Base-by-base conservation (phyloP, 345 rosid genomes). In the Populus ilicifolia region DNA sequence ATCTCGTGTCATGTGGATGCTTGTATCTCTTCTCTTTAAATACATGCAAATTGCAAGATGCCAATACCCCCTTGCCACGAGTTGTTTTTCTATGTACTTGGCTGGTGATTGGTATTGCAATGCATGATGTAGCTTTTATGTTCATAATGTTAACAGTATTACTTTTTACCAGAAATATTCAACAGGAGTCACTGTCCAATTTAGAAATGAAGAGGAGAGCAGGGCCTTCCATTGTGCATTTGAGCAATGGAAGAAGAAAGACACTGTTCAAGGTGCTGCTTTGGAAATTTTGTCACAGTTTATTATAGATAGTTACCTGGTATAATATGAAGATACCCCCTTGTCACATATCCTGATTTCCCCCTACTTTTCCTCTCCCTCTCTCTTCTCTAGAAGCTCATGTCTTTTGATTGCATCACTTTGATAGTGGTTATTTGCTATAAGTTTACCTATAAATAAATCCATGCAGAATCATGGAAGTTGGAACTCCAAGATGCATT, bases 141-240 rank as follows among this genome's bases (percentile, higher is more conserved):
- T 77, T 77, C 63, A 25, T 67, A 18, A 39, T 77, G 67, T 78
- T 78, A 77, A 83, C 79, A 33, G 25, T 75, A 77, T 80, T 73
- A 77, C 69, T 70, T 78, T 74, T 87, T 75, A 85, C 81, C 97
- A 92, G 99, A 88, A 82, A 81, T 86, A 85, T 83, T 88, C 98
- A 38, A 82, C 83, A 78, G 97, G 92, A 82, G 76, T 89, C 82
- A 78, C 77, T 63, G 82, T 96, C 79, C 85, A 82, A 21, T 93
- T 96, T 89, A 87, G 81, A 83, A 86, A 84, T 61, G 98, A 90
- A 81, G 93, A 90, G 80, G 97, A 91, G 80, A 85, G 96, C 89
- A 88, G 75, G 79, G 82, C 83, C 77, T 96, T 96, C 85, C 94
- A 90, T 88, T 85, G 83, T 81, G 86, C 91, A 16, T 91, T 93